phyloP scores from a whole-genome alignment of 2,329 filamentous ascomycete genomes.

The Phyllosticta ampelicida region DNA sequence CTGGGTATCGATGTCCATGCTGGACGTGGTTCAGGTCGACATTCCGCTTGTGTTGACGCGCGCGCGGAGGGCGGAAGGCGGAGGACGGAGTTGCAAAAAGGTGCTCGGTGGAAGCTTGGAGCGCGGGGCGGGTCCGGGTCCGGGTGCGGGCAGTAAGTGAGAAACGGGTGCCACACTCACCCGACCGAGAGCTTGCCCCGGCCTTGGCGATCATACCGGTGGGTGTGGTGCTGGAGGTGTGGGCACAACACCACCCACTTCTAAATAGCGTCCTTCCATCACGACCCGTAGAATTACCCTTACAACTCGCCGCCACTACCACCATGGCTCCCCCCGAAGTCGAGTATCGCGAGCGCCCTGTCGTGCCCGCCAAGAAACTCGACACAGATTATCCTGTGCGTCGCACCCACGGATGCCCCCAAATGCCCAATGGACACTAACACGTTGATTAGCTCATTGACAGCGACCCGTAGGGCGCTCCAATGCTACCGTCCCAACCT shows the following conservation, averaged over 20 bases:
- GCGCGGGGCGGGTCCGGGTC: not conserved
- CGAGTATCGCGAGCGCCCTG: constrained; percentile 21
- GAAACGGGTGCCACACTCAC: not conserved
- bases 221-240: constrained; percentile 1
- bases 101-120: not conserved
- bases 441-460: constrained; percentile 70
- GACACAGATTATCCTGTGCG: constrained; percentile 80
- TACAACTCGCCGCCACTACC: not conserved
- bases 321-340: constrained; percentile 9
- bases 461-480: constrained; percentile 75
- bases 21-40: constrained; percentile 4
- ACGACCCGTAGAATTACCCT: not conserved
- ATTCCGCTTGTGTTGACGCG: constrained; percentile 1
- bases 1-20: constrained; percentile 20
- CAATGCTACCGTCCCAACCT: constrained; percentile 9
- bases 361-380: constrained; percentile 67
- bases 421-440: constrained; percentile 20
- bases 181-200: constrained; percentile 5
- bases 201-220: constrained; percentile 1
- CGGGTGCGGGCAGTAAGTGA: not conserved
- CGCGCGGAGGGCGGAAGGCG: constrained; percentile 6
- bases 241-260: constrained; percentile 1
- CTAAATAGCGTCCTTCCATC: not conserved
- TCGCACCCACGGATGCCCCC: constrained; percentile 22
- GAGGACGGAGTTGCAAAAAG: not conserved